phyloP scores from a whole-genome alignment of 148 eudicot species.

The Selenicereus undatus region DNA sequence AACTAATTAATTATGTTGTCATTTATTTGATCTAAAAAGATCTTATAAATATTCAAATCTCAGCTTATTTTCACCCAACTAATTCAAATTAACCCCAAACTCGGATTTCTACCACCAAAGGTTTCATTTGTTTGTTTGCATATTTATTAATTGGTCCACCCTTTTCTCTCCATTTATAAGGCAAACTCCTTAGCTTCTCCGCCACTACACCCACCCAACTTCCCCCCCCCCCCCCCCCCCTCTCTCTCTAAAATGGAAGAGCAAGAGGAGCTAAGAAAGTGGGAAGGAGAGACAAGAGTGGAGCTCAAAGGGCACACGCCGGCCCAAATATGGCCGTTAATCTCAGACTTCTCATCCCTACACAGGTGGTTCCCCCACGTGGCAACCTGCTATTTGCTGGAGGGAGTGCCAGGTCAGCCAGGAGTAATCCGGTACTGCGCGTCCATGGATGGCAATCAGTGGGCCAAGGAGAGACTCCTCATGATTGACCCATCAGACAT shows the following conservation, averaged over 20 bases:
- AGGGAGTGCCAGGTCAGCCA: conserved; percentile 33
- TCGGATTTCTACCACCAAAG: neutral
- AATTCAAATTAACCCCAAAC: neutral
- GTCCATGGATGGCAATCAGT: conserved; percentile 21
- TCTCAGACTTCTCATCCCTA: conserved; percentile 46
- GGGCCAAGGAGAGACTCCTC: conserved; percentile 41
- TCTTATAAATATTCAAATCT: no score
- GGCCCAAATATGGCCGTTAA: conserved; percentile 52
- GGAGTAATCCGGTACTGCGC: conserved; percentile 48
- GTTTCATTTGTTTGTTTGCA: neutral
- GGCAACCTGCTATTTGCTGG: conserved; percentile 36
- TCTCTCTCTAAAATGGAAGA: conserved; percentile 15
- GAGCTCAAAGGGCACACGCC: conserved; percentile 28
- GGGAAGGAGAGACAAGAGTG: conserved; percentile 57
- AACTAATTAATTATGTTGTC: no score
- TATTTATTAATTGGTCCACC: neutral
- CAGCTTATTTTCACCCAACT: no score
- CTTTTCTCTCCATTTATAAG: neutral
- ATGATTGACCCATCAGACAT: conserved; percentile 29
- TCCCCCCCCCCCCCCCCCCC: neutral
- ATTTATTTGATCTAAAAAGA: no score
- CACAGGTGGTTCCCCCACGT: conserved; percentile 43
- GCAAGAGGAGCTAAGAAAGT: conserved; percentile 26
- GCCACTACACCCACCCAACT: neutral
- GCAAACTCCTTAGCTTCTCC: neutral